A percentile compares a stretch with the other conserved stretches of the same genome.
phyloP scores from a whole-genome alignment of 2,329 filamentous ascomycete genomes.

The Xylariaceae sp. region DNA sequence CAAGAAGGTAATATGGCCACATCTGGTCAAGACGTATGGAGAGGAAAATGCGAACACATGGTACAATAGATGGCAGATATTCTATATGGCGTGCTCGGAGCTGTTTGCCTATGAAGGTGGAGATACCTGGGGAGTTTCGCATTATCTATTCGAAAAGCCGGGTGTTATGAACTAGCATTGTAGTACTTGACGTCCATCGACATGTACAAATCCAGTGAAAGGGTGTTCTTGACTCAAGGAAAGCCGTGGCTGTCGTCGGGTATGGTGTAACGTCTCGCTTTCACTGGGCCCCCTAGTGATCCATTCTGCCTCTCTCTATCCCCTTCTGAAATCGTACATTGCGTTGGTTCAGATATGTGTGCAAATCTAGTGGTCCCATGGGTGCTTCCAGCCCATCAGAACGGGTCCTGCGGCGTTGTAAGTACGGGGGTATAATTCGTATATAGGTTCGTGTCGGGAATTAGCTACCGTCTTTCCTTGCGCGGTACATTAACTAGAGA shows the following conservation, averaged over 20 bases:
- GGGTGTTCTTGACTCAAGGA: slow-evolving; percentile 1
- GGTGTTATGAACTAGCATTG: slow-evolving; percentile 14
- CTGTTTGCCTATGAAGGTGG: slow-evolving; percentile 64
- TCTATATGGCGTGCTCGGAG: slow-evolving; percentile 69
- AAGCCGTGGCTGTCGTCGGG: not conserved
- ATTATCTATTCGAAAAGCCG: slow-evolving; percentile 64
- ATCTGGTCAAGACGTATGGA: slow-evolving; percentile 64
- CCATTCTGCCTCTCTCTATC: not conserved
- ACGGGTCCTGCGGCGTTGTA: slow-evolving; percentile 55
- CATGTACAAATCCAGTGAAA: not conserved
- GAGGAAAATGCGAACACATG: slow-evolving; percentile 57
- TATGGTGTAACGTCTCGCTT: not conserved
- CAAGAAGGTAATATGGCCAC: slow-evolving; percentile 61
- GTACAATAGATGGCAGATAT: slow-evolving; percentile 71
- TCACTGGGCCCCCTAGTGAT: slow-evolving; percentile 1
- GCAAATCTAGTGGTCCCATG: slow-evolving; percentile 79
- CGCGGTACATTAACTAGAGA: slow-evolving; percentile 89
- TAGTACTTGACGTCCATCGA: slow-evolving; percentile 1
- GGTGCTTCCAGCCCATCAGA: slow-evolving; percentile 90
- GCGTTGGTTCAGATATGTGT: not conserved
- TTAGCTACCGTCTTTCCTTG: slow-evolving; percentile 83
- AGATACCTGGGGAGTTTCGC: slow-evolving; percentile 66
- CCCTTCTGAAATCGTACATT: not conserved
- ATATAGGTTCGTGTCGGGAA: slow-evolving; percentile 6
- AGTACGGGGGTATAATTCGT: slow-evolving; percentile 18